Evolutionary conservation across 495 filamentous ascomycete species (phyloP).

Genomic region (Annulohypoxylon maeteangense): DNA sequence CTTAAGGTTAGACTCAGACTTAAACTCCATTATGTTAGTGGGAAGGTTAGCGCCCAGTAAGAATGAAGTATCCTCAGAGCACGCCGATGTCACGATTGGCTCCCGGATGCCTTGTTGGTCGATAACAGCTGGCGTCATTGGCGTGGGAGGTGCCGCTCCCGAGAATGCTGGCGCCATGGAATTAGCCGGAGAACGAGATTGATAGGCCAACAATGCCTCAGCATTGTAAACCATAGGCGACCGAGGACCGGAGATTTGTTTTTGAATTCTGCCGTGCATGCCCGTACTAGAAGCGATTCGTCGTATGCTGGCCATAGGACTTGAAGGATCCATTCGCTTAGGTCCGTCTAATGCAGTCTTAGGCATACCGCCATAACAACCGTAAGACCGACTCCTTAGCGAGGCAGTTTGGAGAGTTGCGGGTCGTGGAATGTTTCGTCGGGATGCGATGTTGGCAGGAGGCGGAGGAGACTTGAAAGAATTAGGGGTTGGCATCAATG

Average conservation of each 20-base stretch:
- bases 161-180: constrained; percentile 30
- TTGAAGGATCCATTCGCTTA: constrained; percentile 50
- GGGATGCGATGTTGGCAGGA: constrained; percentile 58
- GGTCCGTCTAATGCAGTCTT: constrained; percentile 55
- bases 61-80: constrained; percentile 51
- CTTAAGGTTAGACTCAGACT: constrained; percentile 52
- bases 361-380: constrained; percentile 35
- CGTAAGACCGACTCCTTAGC: constrained; percentile 49
- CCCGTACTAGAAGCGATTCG: constrained; percentile 59
- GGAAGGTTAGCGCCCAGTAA: constrained; percentile 46
- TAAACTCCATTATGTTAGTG: constrained; percentile 43
- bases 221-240: constrained; percentile 58
- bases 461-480: constrained; percentile 61
- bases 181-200: constrained; percentile 49
- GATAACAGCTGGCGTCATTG: constrained; percentile 53
- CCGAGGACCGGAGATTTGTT: constrained; percentile 52
- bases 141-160: constrained; percentile 45
- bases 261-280: constrained; percentile 54
- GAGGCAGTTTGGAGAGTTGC: constrained; percentile 52
- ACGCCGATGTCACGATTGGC: constrained; percentile 43
- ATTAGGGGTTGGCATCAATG: constrained; percentile 39
- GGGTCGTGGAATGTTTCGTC: constrained; percentile 58
- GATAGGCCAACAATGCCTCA: constrained; percentile 53
- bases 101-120: constrained; percentile 49
- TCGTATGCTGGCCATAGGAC: constrained; percentile 52